phyloP scores from a whole-genome alignment of 116 monocot genomes.

The Papilionanthe hybrid region DNA sequence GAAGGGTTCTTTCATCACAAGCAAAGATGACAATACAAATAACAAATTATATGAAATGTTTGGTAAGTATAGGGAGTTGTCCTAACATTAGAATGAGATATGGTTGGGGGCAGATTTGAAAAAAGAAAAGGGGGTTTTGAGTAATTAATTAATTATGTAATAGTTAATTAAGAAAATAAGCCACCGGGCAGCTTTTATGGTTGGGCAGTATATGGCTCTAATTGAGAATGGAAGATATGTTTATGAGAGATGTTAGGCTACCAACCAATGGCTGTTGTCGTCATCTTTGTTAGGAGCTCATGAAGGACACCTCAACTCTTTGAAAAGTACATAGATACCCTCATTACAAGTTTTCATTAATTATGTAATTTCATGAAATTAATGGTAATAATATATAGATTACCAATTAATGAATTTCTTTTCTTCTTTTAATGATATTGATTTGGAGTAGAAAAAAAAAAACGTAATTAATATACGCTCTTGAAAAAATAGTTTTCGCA shows the following conservation, averaged over 20 bases:
- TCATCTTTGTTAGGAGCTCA: slow-evolving; percentile 9
- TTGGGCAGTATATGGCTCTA: background rate
- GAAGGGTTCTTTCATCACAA: too few relatives aligned
- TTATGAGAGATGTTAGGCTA: slow-evolving; percentile 13
- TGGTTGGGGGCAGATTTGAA: slow-evolving; percentile 10
- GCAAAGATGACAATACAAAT: too few relatives aligned
- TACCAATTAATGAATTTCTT: too few relatives aligned
- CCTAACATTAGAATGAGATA: background rate
- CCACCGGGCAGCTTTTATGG: background rate
- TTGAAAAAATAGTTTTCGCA: too few relatives aligned
- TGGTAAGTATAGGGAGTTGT: background rate
- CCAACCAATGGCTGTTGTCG: slow-evolving; percentile 19
- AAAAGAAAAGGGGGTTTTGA: background rate
- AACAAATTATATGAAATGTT: background rate
- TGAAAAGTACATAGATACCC: slow-evolving; percentile 11
- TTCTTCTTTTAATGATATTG: too few relatives aligned
- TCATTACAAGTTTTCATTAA: too few relatives aligned
- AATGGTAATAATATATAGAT: too few relatives aligned
- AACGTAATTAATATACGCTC: too few relatives aligned
- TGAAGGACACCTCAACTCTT: slow-evolving; percentile 4
- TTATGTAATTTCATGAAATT: too few relatives aligned
- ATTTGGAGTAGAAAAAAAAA: too few relatives aligned
- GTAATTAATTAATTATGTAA: background rate
- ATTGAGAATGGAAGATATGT: background rate
- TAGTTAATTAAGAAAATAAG: background rate